phyloP scores from a whole-genome alignment of 345 rosid species.

The Anacardium occidentale region DNA sequence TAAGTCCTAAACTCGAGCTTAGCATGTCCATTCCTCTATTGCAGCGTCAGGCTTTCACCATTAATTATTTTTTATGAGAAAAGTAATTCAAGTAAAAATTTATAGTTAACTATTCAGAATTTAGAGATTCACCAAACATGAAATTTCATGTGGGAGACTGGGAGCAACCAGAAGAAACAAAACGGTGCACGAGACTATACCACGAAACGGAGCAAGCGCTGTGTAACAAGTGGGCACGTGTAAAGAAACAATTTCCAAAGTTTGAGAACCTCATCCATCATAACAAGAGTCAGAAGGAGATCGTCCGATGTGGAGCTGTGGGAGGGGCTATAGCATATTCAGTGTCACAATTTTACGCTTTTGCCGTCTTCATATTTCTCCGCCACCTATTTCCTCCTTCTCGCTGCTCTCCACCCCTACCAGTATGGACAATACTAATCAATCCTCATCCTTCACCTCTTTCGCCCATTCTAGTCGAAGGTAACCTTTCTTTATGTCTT shows the following conservation, averaged over 20 bases:
- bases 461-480: constrained; percentile 42
- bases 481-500: constrained; percentile 16
- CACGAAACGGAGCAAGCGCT: not conserved
- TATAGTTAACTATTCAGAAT: no score
- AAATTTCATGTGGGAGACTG: no score
- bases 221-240: not conserved
- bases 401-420: constrained; percentile 11
- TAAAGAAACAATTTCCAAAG: not conserved
- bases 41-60: no score
- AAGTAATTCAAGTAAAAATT: no score
- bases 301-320: constrained; percentile 20
- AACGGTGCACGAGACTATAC: no score
- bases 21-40: no score
- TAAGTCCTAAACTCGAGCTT: no score
- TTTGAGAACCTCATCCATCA: not conserved
- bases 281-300: no score
- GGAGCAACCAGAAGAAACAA: no score
- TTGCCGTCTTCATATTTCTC: constrained; percentile 27
- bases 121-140: no score
- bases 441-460: constrained; percentile 32
- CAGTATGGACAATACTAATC: constrained; percentile 16
- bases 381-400: not conserved
- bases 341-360: constrained; percentile 22
- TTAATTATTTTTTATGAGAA: no score
- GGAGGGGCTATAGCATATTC: constrained; percentile 18